Evolutionary conservation across 768 basidiomycete genomes (phyloP), one percentile per base, ranked within the genome.

Genomic region (Naganishia vaughanmartiniae): DNA sequence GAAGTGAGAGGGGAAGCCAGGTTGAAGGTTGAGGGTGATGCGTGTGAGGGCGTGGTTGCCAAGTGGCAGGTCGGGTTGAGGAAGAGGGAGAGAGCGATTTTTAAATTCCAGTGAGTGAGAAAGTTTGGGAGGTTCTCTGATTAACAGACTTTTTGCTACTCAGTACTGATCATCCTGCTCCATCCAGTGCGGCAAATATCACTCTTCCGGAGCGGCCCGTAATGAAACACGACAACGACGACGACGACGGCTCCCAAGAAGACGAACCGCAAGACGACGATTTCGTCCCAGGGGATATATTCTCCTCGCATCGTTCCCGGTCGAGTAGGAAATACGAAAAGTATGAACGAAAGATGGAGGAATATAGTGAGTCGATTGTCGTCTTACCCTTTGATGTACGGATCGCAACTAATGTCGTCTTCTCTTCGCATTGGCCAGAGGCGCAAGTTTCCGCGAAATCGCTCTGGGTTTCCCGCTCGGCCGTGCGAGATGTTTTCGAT

Each of bases 11-110:
- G 71, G 1, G 70, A 76, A 67, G 73, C 74, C 9, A 51, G 76
- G 54, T 36, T 76, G 26, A 58, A 71, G 4, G 46, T 70, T 14
- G 74, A 74, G 24, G 76, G 76, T 0, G 67, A 54, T 10, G 72
- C 21, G 17, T 76, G 76, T 65, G 53, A 57, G 10, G 14, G 14
- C 10, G 74, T 73, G 65, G 70, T 76, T 28, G 30, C 42, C 17
- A 53, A 48, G n/a, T 73, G 73, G 74, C 54, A 73, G 65, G 76
- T 76, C 5, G 76, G 76, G 0, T 48, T 76, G 66, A 51, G 75
- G 28, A 71, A 73, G 65, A 76, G 72, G 65, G 76, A 77, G 51
- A 46, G 76, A 9, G 70, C 76, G 0, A 73, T 77, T 33, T 60
- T 74, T 51, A 75, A 75, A 54, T 48, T 73, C 19, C 66, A 69